These are phyloP conservation scores for Candida patagonica DNA, from an alignment of 805 yeast genomes.

Conservation along the genomic window DNA sequence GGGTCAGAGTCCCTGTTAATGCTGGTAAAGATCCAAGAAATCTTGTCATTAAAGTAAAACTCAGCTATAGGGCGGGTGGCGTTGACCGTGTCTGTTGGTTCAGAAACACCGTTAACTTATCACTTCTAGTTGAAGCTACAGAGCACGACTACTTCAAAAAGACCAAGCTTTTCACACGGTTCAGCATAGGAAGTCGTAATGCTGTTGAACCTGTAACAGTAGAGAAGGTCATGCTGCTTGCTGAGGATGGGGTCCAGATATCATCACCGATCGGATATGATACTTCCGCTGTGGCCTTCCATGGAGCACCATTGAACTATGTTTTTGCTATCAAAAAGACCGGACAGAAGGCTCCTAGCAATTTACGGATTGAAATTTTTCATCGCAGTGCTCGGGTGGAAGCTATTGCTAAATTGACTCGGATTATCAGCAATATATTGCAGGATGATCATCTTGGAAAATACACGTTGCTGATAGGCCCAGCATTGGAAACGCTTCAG, in stretches of 20 bases:
- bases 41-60: slow-evolving; percentile 19
- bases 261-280: slow-evolving; percentile 22
- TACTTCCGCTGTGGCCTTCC: slow-evolving; percentile 39
- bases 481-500: background rate
- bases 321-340: slow-evolving; percentile 42
- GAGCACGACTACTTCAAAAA: slow-evolving; percentile 71
- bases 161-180: slow-evolving; percentile 50
- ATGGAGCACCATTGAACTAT: slow-evolving; percentile 60
- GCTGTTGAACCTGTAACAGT: slow-evolving; percentile 46
- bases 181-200: slow-evolving; percentile 54
- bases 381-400: slow-evolving; percentile 1
- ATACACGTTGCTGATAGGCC: slow-evolving; percentile 1
- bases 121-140: slow-evolving; percentile 57
- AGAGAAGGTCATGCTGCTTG: slow-evolving; percentile 34
- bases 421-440: background rate
- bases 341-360: background rate
- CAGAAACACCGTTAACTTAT: slow-evolving; percentile 36
- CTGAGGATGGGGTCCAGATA: slow-evolving; percentile 24
- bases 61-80: slow-evolving; percentile 20
- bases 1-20: slow-evolving; percentile 20
- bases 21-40: slow-evolving; percentile 20
- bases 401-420: background rate
- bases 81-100: slow-evolving; percentile 16
- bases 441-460: background rate
- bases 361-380: background rate